These are phyloP conservation scores for Colletotrichum trifolii DNA, from an alignment of 2,329 filamentous ascomycete species.

Conservation along the genomic window DNA sequence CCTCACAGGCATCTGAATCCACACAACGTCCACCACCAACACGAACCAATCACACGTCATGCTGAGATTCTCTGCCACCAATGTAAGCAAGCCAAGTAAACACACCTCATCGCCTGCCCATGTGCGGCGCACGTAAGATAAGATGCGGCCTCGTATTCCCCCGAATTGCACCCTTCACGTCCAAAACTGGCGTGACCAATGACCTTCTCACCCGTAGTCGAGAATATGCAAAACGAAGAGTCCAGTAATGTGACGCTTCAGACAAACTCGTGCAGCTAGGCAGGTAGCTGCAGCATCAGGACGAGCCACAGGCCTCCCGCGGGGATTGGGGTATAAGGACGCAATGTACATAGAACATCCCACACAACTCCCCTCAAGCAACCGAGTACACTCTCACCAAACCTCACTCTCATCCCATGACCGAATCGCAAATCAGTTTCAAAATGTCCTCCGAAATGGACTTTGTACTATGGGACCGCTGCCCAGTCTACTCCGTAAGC, in stretches of 20 bases:
- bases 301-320: neutral
- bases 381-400: too few relatives aligned
- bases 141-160: constrained; percentile 13
- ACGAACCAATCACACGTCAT: constrained; percentile 15
- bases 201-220: neutral
- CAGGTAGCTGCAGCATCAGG: neutral
- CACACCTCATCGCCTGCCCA: too few relatives aligned
- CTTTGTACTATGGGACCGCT: constrained; percentile 45
- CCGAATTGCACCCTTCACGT: neutral
- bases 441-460: constrained; percentile 42
- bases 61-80: neutral
- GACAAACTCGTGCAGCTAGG: constrained; percentile 2
- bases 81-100: neutral
- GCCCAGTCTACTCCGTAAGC: constrained; percentile 57
- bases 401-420: too few relatives aligned
- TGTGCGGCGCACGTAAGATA: neutral
- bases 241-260: too few relatives aligned
- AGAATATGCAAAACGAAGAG: neutral
- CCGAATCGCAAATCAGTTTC: neutral
- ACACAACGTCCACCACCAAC: neutral
- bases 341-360: too few relatives aligned
- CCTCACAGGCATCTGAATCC: neutral
- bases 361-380: too few relatives aligned
- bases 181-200: too few relatives aligned
- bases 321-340: constrained; percentile 7